A percentile compares a stretch with the other conserved stretches of the same genome.
Conservation (phyloP, 495 filamentous ascomycete species). For the Podospora anserina region DNA sequence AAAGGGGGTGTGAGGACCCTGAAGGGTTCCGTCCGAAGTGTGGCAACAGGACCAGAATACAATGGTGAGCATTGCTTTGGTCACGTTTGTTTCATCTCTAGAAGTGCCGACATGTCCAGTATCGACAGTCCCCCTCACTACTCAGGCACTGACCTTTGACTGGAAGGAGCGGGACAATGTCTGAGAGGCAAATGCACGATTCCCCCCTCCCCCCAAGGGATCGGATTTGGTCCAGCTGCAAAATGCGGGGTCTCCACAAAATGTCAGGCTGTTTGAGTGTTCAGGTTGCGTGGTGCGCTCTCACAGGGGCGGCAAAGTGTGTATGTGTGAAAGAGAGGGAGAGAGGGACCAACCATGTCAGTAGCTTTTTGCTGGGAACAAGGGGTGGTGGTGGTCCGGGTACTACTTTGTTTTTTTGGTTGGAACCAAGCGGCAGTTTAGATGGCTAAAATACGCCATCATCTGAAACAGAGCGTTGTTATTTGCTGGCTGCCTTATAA, state of each 20-base stretch:
- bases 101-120: background rate
- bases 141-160: background rate
- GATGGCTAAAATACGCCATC: slow-evolving; percentile 30
- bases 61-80: background rate
- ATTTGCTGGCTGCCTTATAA: slow-evolving; percentile 6
- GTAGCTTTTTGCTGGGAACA: background rate
- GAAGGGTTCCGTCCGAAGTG: slow-evolving; percentile 7
- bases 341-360: too few species aligned
- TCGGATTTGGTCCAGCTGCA: background rate
- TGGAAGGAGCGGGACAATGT: background rate
- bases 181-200: background rate
- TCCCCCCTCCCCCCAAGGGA: background rate
- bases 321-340: too few species aligned
- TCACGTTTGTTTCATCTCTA: background rate
- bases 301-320: background rate
- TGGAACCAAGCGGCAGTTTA: slow-evolving; percentile 29
- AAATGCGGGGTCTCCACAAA: slow-evolving; percentile 7
- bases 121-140: background rate
- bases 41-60: background rate
- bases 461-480: slow-evolving; percentile 18
- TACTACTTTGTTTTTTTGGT: background rate
- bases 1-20: slow-evolving; percentile 4
- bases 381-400: background rate
- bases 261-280: slow-evolving; percentile 5
- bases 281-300: slow-evolving; percentile 1